Evolutionary conservation across 345 rosid genomes (phyloP), one percentile per base, ranked within the genome.

Genomic region (Eucalyptus tenuipes): DNA sequence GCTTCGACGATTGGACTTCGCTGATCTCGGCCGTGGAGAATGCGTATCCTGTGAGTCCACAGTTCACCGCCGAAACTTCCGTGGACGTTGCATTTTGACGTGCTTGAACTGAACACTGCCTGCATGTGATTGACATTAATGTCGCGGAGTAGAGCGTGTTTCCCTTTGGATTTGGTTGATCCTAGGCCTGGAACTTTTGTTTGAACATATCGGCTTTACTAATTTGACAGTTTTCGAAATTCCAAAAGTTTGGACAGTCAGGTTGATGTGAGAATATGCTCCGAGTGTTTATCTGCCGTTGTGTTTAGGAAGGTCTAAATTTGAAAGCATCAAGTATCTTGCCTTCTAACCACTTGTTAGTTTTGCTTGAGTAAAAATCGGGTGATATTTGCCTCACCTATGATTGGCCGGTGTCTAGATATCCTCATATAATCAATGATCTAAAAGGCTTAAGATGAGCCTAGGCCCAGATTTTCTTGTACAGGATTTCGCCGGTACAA

Each of bases 1-100:
- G 88, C 33, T 91, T 93, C 61, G 92, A 93, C 75, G 94, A 93
- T 18, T 93, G 94, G 94, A 88, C 91, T 87, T 91, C 91, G 10
- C 92, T 93, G 31, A 89, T 91, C 42, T 89, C 92, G 6, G 88
- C 84, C 49, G 42, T 90, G 20, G 94, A 93, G 88, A 85, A 82
- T 16, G 52, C 80, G 8, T 86, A 15, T 68, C 91, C 89, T 42
- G 94, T 93, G 87, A 89, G 90, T 89, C n/a, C 25, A 55, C 29
- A 55, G 57, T 87, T 64, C 14, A 10, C 81, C 81, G 20, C 44
- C 81, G 44, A 33, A 20, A 75, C 47, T 16, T 40, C 45, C 22
- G 27, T 18, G 7, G 47, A 40, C 47, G 10, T 40, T 40, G 84
- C 47, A 24, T 75, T 40, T 75, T 75, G 29, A 75, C 24, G 8